Evolutionary conservation across 2,329 filamentous ascomycete species (phyloP).

Genomic region (Clonostachys solani): DNA sequence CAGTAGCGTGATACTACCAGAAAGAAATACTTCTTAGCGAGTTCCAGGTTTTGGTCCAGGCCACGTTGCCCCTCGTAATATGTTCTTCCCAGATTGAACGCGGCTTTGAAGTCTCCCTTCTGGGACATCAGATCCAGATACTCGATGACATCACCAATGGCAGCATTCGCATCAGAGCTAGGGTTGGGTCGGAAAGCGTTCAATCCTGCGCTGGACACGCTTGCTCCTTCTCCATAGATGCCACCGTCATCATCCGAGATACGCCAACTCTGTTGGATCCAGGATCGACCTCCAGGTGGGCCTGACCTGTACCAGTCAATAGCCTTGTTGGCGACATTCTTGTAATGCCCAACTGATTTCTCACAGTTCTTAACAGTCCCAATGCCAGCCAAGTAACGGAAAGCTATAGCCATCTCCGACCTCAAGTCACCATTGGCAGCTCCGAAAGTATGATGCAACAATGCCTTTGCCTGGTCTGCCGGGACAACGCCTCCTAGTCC

Average conservation of each 20-base stretch:
- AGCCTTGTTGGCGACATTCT: constrained; percentile 87
- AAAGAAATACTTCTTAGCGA: constrained; percentile 78
- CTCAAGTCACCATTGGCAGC: constrained; percentile 77
- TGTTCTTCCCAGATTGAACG: constrained; percentile 78
- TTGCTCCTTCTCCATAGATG: constrained; percentile 93
- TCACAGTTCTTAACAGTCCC: constrained; percentile 85
- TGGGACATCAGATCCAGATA: constrained; percentile 88
- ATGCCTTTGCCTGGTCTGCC: constrained; percentile 82
- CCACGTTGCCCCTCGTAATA: constrained; percentile 84
- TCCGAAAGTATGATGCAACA: constrained; percentile 93
- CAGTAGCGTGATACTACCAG: constrained; percentile 78
- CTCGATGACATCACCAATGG: constrained; percentile 89
- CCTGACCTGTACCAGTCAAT: constrained; percentile 84
- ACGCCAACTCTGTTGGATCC: constrained; percentile 74
- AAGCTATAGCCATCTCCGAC: constrained; percentile 91
- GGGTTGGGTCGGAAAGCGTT: constrained; percentile 72
- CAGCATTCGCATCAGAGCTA: constrained; percentile 77
- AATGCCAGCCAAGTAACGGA: constrained; percentile 80
- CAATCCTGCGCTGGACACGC: constrained; percentile 78
- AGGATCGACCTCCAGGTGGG: constrained; percentile 78
- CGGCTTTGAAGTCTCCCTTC: constrained; percentile 84
- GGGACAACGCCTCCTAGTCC: constrained; percentile 79
- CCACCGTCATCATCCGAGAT: constrained; percentile 89
- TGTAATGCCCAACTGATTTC: constrained; percentile 82
- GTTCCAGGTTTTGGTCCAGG: constrained; percentile 66